A percentile compares a stretch with the other conserved stretches of the same genome.
Conservation (phyloP, 192 early-diverging fungal species). For the Coemansia pectinata region DNA sequence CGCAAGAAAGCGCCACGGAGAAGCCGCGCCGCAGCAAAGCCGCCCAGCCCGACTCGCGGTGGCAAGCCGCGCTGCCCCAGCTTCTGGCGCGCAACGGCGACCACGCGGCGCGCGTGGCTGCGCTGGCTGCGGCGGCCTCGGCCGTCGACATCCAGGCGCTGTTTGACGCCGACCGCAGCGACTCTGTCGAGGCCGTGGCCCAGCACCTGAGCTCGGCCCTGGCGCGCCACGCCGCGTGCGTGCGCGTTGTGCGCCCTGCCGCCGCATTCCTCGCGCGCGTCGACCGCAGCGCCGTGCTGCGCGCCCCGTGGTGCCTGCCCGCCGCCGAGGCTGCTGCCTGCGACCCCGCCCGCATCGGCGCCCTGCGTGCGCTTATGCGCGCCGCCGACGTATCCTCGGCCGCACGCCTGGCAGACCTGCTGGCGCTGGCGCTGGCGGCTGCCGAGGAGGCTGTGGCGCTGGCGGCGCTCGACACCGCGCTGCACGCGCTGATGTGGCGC, state of each 20-base stretch:
- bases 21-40: not conserved
- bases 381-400: slow-evolving; percentile 24
- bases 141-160: slow-evolving; percentile 41
- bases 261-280: slow-evolving; percentile 35
- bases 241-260: slow-evolving; percentile 30
- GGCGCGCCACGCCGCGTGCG: slow-evolving; percentile 30
- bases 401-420: not conserved
- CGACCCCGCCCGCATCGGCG: slow-evolving; percentile 23
- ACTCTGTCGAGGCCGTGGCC: slow-evolving; percentile 13
- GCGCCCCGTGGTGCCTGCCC: not conserved
- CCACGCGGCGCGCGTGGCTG: slow-evolving; percentile 19
- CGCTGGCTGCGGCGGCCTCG: slow-evolving; percentile 31
- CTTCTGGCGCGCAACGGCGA: slow-evolving; percentile 42
- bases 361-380: slow-evolving; percentile 30
- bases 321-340: slow-evolving; percentile 23
- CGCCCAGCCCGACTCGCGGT: not conserved
- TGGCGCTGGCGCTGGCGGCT: slow-evolving; percentile 7
- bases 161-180: slow-evolving; percentile 36
- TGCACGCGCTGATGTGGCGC: slow-evolving; percentile 44
- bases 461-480: slow-evolving; percentile 35
- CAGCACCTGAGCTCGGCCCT: slow-evolving; percentile 17
- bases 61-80: slow-evolving; percentile 32
- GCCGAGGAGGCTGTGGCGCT: slow-evolving; percentile 19
- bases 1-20: slow-evolving; percentile 13
- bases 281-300: slow-evolving; percentile 32